Conservation (phyloP, 2,329 filamentous ascomycete species). For the Nannizzia gypsea region DNA sequence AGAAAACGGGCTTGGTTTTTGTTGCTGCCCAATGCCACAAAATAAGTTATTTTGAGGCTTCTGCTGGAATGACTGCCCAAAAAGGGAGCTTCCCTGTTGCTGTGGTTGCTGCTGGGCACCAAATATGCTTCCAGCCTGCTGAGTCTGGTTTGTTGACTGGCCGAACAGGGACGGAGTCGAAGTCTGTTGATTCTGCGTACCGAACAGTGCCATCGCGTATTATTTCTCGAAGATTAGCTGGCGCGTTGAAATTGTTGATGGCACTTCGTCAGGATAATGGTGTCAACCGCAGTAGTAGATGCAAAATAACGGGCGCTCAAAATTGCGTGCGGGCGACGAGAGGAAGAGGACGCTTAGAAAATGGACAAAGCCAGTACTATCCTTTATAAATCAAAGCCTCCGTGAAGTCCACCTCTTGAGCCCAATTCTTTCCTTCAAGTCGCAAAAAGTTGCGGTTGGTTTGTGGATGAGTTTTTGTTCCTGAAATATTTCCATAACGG, state of each 20-base stretch:
- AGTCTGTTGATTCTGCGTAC: constrained; percentile 11
- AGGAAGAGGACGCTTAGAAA: neutral
- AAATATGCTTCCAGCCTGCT: constrained; percentile 12
- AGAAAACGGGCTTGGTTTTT: constrained; percentile 32
- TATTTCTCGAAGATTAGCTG: neutral
- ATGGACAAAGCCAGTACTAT: neutral
- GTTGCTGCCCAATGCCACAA: constrained; percentile 22
- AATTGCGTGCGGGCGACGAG: neutral
- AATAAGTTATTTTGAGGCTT: constrained; percentile 18
- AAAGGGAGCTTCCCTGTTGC: constrained; percentile 14
- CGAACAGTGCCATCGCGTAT: constrained; percentile 12
- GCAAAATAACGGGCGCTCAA: neutral
- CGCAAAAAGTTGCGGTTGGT: neutral
- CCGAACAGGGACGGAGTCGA: constrained; percentile 10
- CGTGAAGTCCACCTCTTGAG: neutral
- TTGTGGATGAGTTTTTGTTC: neutral
- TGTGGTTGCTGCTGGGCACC: constrained; percentile 16
- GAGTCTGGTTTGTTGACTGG: constrained; percentile 11
- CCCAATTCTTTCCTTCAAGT: neutral
- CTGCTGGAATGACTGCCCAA: constrained; percentile 13
- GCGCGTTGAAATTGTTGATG: neutral
- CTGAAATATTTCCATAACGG: constrained; percentile 1
- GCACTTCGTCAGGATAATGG: neutral
- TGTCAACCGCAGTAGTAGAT: neutral
- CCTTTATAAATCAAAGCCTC: neutral